Base-by-base conservation (phyloP, 176 grass and related monocot species). In the Miscanthus lutarioriparius region DNA sequence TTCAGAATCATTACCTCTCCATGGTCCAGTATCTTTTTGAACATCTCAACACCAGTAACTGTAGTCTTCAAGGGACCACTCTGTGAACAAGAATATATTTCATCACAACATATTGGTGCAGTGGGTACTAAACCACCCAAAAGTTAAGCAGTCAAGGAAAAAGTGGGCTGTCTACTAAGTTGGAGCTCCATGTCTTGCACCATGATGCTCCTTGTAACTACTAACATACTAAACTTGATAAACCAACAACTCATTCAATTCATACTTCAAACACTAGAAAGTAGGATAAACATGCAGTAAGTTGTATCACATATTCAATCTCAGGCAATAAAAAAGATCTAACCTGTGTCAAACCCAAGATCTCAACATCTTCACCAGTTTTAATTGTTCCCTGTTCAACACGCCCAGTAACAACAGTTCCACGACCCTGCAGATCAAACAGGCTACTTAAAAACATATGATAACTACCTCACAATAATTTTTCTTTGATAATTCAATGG, bases 31-130 rank as follows among this genome's bases (percentile, higher is more conserved):
- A 96, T 96, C 87, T 99, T 99, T 74, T 96, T 99, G 86, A 99
- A 99, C 96, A 99, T 99, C 93, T 99, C 91, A 43, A 99, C 96
- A 67, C 93, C 93, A 79, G 96, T 99, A 73, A 99, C 96, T 16
- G 96, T 99, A 83, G 96, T 94, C 82, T 96, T 99, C 67, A 96
- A 48, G 0, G 96, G 93, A 76, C 91, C 91, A 83, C 81, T 77
- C 96, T 99, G 77, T 61, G 27, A 91, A 22, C 70, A 87, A 70
- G 23, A 83, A 82, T 41, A 71, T n/a, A 38, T 20, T 23, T n/a
- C n/a, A n/a, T n/a, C n/a, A n/a, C n/a, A n/a, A n/a, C n/a, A n/a
- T n/a, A n/a, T n/a, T n/a, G n/a, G n/a, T n/a, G n/a, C n/a, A n/a
- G n/a, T n/a, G n/a, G n/a, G n/a, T n/a, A n/a, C n/a, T n/a, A 40